phyloP scores from a whole-genome alignment of 805 yeast species.

The Kuraishia molischiana region DNA sequence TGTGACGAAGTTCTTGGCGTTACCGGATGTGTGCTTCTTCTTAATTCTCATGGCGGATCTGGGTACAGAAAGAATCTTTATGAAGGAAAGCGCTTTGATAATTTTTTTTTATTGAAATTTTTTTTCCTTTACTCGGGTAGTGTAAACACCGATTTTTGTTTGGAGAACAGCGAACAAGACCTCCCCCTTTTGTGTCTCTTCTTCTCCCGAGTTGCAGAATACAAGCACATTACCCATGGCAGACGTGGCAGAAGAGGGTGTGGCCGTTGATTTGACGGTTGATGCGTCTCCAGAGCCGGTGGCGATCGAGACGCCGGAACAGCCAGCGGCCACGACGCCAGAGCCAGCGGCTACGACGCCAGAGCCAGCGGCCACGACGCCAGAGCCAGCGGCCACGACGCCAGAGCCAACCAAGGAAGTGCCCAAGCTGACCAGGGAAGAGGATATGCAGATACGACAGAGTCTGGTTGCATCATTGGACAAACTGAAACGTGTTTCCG shows the following conservation, averaged over 20 bases:
- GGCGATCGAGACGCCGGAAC: too few relatives aligned
- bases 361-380: neutral
- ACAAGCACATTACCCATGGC: too few relatives aligned
- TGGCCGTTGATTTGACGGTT: too few relatives aligned
- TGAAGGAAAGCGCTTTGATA: neutral
- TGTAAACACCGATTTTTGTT: neutral
- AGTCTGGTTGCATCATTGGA: too few relatives aligned
- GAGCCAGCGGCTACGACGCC: neutral
- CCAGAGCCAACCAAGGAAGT: neutral
- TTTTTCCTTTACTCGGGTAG: neutral
- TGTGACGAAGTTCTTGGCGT: slow-evolving; percentile 86
- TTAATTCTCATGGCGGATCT: slow-evolving; percentile 41
- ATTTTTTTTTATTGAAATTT: neutral
- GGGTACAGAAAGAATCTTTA: too few relatives aligned
- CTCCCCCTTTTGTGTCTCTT: too few relatives aligned
- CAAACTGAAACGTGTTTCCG: too few relatives aligned
- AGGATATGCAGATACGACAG: neutral
- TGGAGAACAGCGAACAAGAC: too few relatives aligned
- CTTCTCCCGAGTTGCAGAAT: too few relatives aligned
- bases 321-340: too few relatives aligned
- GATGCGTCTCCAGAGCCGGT: too few relatives aligned
- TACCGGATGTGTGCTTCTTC: slow-evolving; percentile 80
- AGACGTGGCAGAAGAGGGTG: too few relatives aligned
- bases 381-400: neutral
- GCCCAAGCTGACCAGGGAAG: neutral